Conservation (phyloP, 1,284 basidiomycete species). For the Cryptococcus neoformans region DNA sequence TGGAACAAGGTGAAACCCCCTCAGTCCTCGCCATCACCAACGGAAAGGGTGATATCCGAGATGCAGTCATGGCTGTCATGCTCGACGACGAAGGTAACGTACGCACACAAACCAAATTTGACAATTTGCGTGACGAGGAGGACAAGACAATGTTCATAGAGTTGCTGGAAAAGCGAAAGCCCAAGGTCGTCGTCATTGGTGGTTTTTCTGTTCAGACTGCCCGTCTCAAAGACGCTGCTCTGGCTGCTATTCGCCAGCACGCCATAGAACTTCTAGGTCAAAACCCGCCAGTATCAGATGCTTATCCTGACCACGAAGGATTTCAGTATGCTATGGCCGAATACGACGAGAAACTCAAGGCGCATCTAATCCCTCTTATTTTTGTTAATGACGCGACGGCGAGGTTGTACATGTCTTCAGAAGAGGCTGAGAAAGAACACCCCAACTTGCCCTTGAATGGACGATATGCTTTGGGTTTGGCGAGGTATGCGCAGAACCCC, state of each 20-base stretch:
- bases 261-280: constrained; percentile 30
- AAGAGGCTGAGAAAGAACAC: constrained; percentile 82
- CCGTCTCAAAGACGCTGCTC: constrained; percentile 54
- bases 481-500: constrained; percentile 90
- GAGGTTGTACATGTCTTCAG: constrained; percentile 87
- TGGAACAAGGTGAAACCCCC: constrained; percentile 68
- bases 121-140: constrained; percentile 73
- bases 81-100: constrained; percentile 84
- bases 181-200: constrained; percentile 85
- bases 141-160: constrained; percentile 65
- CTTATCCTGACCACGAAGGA: constrained; percentile 36
- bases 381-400: constrained; percentile 91
- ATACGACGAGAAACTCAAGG: constrained; percentile 28
- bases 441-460: constrained; percentile 72
- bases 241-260: constrained; percentile 51
- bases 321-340: constrained; percentile 28
- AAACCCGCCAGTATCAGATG: constrained; percentile 30
- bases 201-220: constrained; percentile 79
- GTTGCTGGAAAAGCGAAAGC: constrained; percentile 73
- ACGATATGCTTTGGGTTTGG: constrained; percentile 94
- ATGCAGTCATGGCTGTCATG: constrained; percentile 80
- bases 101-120: constrained; percentile 82
- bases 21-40: constrained; percentile 90
- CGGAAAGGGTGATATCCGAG: constrained; percentile 91
- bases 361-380: constrained; percentile 62